Evolutionary conservation across 2,329 filamentous ascomycete species (phyloP).

Genomic region (Scytalidium lignicola): DNA sequence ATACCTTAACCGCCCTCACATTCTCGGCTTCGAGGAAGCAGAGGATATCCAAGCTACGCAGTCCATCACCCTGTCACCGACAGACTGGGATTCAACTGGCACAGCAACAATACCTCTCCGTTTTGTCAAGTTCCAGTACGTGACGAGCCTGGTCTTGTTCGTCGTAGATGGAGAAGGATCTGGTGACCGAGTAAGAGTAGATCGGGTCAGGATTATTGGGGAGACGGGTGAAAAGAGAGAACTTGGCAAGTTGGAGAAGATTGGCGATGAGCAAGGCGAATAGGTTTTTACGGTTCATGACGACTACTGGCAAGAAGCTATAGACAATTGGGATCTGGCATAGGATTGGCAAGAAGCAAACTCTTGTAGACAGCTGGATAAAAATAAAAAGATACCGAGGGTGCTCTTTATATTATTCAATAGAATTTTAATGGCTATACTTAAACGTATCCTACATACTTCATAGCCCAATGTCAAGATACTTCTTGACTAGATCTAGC

Average conservation of each 20-base stretch:
- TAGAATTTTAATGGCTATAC: no score
- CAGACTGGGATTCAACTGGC: slow-evolving; percentile 77
- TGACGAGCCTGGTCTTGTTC: slow-evolving; percentile 81
- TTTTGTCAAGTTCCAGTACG: slow-evolving; percentile 97
- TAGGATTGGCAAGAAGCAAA: neutral
- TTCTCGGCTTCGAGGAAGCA: slow-evolving; percentile 91
- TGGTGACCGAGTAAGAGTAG: slow-evolving; percentile 78
- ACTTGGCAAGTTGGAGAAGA: slow-evolving; percentile 93
- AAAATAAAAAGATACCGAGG: no score
- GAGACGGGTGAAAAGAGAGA: slow-evolving; percentile 88
- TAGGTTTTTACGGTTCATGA: neutral
- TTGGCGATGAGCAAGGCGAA: slow-evolving; percentile 68
- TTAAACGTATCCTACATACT: no score
- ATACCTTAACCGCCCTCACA: slow-evolving; percentile 83
- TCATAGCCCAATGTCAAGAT: neutral
- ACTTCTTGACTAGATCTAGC: slow-evolving; percentile 25
- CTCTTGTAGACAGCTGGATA: neutral
- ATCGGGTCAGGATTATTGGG: slow-evolving; percentile 74
- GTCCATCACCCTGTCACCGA: slow-evolving; percentile 64
- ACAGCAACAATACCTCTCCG: slow-evolving; percentile 70
- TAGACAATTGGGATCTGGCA: neutral
- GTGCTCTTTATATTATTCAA: no score
- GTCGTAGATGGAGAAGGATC: slow-evolving; percentile 81
- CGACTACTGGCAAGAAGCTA: neutral
- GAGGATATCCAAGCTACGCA: slow-evolving; percentile 82